Base-by-base conservation (phyloP, 2,329 filamentous ascomycete species). In the Aspergillus clavatus region DNA sequence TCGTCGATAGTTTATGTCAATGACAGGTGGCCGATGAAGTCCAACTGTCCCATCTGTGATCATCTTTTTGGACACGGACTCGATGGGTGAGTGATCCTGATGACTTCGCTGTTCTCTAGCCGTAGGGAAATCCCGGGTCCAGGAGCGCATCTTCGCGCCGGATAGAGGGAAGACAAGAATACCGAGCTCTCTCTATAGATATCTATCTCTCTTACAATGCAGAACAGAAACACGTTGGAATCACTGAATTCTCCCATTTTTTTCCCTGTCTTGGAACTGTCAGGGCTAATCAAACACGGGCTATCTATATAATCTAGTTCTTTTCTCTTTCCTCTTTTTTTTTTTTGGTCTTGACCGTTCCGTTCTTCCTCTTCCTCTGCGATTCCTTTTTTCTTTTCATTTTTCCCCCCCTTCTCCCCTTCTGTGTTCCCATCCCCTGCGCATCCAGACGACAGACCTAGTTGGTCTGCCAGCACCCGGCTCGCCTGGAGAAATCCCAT, bases 291-390 rank as follows among this genome's bases (percentile, higher is more conserved):
- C 31, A 48, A 46, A 38, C 43, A 51, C 35, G 31, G 28, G 39
- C 39, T 46, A 44, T 55, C 52, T 54, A 55, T n/a, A n/a, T 56
- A 51, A 45, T 55, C 50, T 55, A 56, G 46, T 45, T 52, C 54
- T 54, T 55, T 40, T 38, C 37, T 31, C 42, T 37, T 45, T 43
- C 41, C 29, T 43, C 27, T 16, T 36, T 36, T 24, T 24, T 19
- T 35, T 35, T 14, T 14, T 16, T 3, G 18, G 5, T 35, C 16
- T 18, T 35, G 6, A n/a, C 14, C 18, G 16, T 35, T 35, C 14
- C 5, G 10, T 18, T 14, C 31, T 16, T 14, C 11, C 21, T 27
- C 21, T 23, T 8, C 24, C 12, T 23, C 23, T 46, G 43, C 23
- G 23, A 5, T 10, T 26, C 10, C 5, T 5, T 26, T 26, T 26